Evolutionary conservation across 306 rosid species (phyloP).

Genomic region (Vigna nakashimae): DNA sequence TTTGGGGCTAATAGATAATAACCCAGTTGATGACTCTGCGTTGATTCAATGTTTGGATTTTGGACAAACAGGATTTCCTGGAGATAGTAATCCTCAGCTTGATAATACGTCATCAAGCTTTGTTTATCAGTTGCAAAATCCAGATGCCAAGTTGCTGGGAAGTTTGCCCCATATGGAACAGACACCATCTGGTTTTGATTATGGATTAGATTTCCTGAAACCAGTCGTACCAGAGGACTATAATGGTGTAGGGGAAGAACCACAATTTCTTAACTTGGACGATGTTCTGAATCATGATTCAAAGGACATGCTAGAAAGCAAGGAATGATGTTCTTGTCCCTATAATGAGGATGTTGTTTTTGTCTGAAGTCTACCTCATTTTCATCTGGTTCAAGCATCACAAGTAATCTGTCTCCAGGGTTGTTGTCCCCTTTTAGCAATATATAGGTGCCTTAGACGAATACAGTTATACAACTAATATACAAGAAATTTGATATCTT

Average conservation of each 20-base stretch:
- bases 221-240: constrained; percentile 53
- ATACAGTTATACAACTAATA: neutral
- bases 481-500: neutral
- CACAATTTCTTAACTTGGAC: constrained; percentile 46
- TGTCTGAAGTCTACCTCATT: neutral
- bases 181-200: constrained; percentile 50
- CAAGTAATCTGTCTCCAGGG: constrained; percentile 1
- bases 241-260: constrained; percentile 42
- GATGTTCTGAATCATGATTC: constrained; percentile 39
- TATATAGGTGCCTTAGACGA: constrained; percentile 7
- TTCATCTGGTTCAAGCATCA: neutral
- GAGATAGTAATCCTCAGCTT: constrained; percentile 15
- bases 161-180: constrained; percentile 69
- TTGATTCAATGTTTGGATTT: constrained; percentile 41
- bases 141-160: constrained; percentile 77
- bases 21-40: constrained; percentile 41
- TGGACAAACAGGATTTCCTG: constrained; percentile 39
- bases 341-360: neutral
- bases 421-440: constrained; percentile 27
- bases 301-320: constrained; percentile 17
- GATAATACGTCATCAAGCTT: constrained; percentile 55
- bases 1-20: constrained; percentile 49
- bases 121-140: constrained; percentile 58
- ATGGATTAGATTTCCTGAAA: constrained; percentile 67
- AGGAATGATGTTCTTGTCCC: neutral